Conservation (phyloP, 768 basidiomycete genomes). For the Sutorius australiensis region DNA sequence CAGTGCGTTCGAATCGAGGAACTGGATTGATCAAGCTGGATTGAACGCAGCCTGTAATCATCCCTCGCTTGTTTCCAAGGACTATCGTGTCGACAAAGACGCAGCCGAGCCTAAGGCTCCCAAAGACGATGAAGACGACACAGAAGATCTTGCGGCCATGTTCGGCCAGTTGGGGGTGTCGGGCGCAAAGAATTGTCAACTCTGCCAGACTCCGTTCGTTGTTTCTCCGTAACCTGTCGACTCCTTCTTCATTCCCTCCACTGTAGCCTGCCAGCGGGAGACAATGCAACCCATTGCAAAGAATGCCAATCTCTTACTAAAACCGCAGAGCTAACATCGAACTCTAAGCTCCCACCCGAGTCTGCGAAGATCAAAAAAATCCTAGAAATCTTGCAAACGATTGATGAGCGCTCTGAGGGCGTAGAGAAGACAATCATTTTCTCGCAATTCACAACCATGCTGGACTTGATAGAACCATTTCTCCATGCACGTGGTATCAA, state of each 20-base stretch:
- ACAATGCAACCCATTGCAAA: constrained; percentile 46
- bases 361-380: constrained; percentile 89
- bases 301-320: constrained; percentile 55
- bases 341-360: constrained; percentile 48
- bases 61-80: constrained; percentile 75
- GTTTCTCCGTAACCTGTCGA: background rate
- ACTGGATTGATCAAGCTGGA: background rate
- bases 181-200: constrained; percentile 60
- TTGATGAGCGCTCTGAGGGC: constrained; percentile 52
- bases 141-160: constrained; percentile 72
- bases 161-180: constrained; percentile 68
- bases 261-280: constrained; percentile 14
- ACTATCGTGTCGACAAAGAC: constrained; percentile 68
- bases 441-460: constrained; percentile 86
- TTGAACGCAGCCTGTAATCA: constrained; percentile 76
- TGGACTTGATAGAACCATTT: constrained; percentile 86
- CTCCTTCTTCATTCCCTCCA: background rate
- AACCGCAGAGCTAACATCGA: constrained; percentile 35
- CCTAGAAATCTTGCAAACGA: constrained; percentile 62
- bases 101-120: constrained; percentile 66
- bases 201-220: constrained; percentile 73
- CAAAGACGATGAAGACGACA: constrained; percentile 50
- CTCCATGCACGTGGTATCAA: constrained; percentile 61
- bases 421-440: constrained; percentile 95
- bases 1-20: background rate